These are phyloP conservation scores for Calendula officinalis DNA, from an alignment of 129 eudicot genomes.

Conservation along the genomic window DNA sequence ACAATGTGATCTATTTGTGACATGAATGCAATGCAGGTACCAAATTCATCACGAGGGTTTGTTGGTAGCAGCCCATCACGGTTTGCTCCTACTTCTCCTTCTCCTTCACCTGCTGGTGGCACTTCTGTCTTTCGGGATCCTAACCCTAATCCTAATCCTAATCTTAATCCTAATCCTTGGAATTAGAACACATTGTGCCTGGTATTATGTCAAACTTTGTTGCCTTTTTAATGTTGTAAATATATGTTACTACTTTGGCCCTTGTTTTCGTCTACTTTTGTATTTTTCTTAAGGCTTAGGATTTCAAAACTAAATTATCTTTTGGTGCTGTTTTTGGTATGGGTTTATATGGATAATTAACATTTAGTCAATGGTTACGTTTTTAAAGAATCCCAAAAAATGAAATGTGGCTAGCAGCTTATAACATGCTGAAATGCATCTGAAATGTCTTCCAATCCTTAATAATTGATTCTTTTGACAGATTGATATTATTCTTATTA, in stretches of 20 bases:
- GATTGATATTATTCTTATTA: no score
- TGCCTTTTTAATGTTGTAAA: constrained; percentile 1
- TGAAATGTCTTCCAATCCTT: no score
- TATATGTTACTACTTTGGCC: neutral
- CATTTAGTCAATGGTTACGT: no score
- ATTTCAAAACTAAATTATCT: neutral
- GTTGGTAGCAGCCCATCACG: constrained; percentile 73
- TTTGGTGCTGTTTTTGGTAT: neutral
- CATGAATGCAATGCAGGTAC: constrained; percentile 38
- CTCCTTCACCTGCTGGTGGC: constrained; percentile 97
- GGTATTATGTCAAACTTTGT: neutral
- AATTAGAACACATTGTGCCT: constrained; percentile 35
- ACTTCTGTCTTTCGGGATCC: constrained; percentile 73
- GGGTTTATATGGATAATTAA: neutral
- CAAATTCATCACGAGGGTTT: constrained; percentile 58
- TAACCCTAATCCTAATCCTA: constrained; percentile 27
- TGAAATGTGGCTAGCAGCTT: no score
- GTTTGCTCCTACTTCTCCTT: constrained; percentile 82
- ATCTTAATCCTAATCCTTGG: constrained; percentile 88
- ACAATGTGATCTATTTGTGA: neutral
- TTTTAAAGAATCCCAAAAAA: no score
- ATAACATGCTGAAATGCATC: no score
- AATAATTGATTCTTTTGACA: no score
- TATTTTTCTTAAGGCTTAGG: neutral
- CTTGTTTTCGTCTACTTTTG: neutral